These are phyloP conservation scores for Aspergillus pseudonomiae DNA, from an alignment of 2,329 filamentous ascomycete genomes.

Conservation along the genomic window DNA sequence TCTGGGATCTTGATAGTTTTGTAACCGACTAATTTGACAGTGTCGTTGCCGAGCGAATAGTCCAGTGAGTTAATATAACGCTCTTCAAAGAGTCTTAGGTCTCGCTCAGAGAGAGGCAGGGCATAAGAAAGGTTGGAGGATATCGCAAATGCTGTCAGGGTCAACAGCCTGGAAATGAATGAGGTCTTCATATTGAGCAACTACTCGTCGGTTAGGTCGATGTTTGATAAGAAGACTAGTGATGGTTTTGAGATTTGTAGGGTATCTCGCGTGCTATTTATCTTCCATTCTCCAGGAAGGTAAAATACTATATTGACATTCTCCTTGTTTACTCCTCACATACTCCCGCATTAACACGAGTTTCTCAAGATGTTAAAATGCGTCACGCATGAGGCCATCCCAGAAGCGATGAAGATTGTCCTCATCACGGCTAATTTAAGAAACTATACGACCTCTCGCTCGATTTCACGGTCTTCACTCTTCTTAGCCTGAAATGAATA, in stretches of 20 bases:
- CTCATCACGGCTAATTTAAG: neutral
- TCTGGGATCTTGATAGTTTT: neutral
- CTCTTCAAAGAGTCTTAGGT: neutral
- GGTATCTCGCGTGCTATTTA: neutral
- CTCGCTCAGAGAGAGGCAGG: neutral
- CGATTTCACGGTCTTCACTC: neutral
- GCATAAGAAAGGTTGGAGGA: neutral
- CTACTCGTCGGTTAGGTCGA: neutral
- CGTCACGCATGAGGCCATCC: neutral
- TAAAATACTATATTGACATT: neutral
- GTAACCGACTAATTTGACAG: neutral
- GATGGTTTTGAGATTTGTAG: neutral
- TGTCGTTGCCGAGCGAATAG: neutral
- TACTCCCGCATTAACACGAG: neutral
- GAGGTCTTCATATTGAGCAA: neutral
- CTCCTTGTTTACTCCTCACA: neutral
- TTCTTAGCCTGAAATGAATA: neutral
- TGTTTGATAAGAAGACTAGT: neutral
- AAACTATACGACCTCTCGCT: neutral
- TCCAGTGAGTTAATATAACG: neutral
- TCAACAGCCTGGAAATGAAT: neutral
- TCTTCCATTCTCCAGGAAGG: neutral
- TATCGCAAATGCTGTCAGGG: neutral
- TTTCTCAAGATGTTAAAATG: too few relatives aligned
- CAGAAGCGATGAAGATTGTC: neutral